Conservation (phyloP, 164 flowering plant species). For the Litsea cubeba region DNA sequence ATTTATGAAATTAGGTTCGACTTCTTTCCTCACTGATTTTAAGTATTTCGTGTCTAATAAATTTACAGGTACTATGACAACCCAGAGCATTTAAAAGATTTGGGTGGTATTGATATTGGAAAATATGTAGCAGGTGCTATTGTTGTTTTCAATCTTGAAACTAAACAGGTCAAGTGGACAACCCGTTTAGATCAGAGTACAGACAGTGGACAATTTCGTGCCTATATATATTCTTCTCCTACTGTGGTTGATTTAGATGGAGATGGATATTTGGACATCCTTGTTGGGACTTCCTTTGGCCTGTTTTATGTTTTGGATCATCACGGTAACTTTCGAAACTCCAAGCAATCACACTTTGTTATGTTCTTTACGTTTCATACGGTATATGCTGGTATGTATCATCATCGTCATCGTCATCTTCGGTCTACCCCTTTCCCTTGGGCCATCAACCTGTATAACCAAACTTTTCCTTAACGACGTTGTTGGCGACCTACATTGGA, state of each 20-base stretch:
- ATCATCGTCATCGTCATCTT: no score
- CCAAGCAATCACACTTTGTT: not conserved
- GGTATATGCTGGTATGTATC: no score
- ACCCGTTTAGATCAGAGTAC: slow-evolving; percentile 72
- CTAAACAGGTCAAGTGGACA: slow-evolving; percentile 96
- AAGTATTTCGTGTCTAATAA: slow-evolving; percentile 23
- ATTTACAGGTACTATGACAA: slow-evolving; percentile 89
- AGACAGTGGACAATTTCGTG: slow-evolving; percentile 62
- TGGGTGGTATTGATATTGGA: slow-evolving; percentile 82
- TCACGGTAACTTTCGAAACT: slow-evolving; percentile 55
- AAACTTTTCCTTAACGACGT: no score
- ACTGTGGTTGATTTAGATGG: slow-evolving; percentile 96
- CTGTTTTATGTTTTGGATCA: slow-evolving; percentile 92
- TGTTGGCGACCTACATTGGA: no score
- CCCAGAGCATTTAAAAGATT: slow-evolving; percentile 76
- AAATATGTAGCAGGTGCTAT: slow-evolving; percentile 88
- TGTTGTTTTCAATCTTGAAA: slow-evolving; percentile 94
- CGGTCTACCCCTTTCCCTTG: no score
- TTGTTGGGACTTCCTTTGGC: slow-evolving; percentile 95
- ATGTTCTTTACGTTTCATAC: not conserved
- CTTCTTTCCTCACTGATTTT: slow-evolving; percentile 2
- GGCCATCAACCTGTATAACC: no score
- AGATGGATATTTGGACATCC: slow-evolving; percentile 92
- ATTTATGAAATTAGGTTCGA: not conserved
- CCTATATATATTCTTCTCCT: slow-evolving; percentile 90